phyloP scores from a whole-genome alignment of 2,329 filamentous ascomycete genomes.

The Apiospora malaysiana region DNA sequence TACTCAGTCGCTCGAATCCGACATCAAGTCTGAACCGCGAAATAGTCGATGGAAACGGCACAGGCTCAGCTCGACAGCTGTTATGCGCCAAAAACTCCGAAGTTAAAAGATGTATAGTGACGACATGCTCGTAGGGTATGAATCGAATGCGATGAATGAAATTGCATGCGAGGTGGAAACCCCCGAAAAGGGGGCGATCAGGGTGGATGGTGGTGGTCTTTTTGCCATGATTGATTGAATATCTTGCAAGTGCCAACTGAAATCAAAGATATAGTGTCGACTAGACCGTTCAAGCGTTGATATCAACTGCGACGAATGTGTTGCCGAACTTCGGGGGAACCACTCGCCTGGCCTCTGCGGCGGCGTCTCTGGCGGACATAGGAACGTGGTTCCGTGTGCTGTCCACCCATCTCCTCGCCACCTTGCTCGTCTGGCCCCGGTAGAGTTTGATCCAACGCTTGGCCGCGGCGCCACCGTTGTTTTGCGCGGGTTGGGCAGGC shows the following conservation, averaged over 20 bases:
- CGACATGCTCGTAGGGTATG: not conserved
- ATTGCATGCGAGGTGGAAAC: slow-evolving; percentile 14
- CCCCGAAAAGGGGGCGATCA: not conserved
- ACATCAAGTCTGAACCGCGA: slow-evolving; percentile 21
- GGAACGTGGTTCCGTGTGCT: slow-evolving; percentile 15
- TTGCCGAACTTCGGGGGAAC: slow-evolving; percentile 22
- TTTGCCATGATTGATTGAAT: not conserved
- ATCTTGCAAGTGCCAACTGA: not conserved
- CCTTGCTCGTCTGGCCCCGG: slow-evolving; percentile 21
- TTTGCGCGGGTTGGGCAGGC: slow-evolving; percentile 16
- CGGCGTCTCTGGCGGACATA: not conserved
- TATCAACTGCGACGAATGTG: slow-evolving; percentile 21
- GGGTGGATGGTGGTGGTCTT: not conserved
- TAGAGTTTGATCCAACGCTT: slow-evolving; percentile 26
- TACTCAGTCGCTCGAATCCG: slow-evolving; percentile 11
- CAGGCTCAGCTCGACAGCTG: slow-evolving; percentile 8
- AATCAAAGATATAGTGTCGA: not conserved
- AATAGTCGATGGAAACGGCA: not conserved
- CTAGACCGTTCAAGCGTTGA: not conserved
- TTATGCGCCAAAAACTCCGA: slow-evolving; percentile 21
- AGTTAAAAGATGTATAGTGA: slow-evolving; percentile 22
- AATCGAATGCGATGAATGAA: slow-evolving; percentile 17
- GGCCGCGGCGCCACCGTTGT: slow-evolving; percentile 13
- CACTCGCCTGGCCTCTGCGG: not conserved
- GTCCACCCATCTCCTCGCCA: slow-evolving; percentile 19